A percentile compares a stretch with the other conserved stretches of the same genome.
Conservation (phyloP, 768 basidiomycete genomes). For the Rhizopogon roseolus region DNA sequence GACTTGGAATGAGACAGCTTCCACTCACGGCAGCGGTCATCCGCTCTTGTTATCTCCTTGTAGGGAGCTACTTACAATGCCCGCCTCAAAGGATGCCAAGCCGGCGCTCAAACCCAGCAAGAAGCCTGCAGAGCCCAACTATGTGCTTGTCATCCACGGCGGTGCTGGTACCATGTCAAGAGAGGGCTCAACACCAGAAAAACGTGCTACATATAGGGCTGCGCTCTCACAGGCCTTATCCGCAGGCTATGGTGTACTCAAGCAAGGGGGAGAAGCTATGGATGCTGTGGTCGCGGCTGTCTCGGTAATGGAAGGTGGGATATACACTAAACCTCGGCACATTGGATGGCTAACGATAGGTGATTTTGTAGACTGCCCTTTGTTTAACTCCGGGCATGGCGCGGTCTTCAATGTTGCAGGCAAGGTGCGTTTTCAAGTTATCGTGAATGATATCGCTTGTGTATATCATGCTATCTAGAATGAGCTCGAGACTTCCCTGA, state of each 20-base stretch:
- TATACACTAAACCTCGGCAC: not conserved
- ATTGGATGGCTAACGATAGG: not conserved
- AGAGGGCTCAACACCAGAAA: slow-evolving; percentile 52
- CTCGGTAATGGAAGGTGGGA: slow-evolving; percentile 62
- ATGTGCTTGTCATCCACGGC: slow-evolving; percentile 69
- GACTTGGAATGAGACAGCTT: too few relatives aligned
- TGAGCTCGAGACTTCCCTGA: slow-evolving; percentile 77
- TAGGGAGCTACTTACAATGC: not conserved
- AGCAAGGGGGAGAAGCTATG: slow-evolving; percentile 72
- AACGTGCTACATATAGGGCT: slow-evolving; percentile 52
- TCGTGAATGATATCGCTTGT: not conserved
- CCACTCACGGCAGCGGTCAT: too few relatives aligned
- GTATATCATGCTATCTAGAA: slow-evolving; percentile 41
- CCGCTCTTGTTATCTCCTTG: not conserved
- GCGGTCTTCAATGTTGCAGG: slow-evolving; percentile 80
- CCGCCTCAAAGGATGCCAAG: not conserved
- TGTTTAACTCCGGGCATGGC: slow-evolving; percentile 79
- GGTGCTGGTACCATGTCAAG: slow-evolving; percentile 71
- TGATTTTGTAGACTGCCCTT: slow-evolving; percentile 50
- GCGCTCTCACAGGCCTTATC: slow-evolving; percentile 50
- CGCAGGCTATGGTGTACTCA: slow-evolving; percentile 61
- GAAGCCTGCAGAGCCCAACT: slow-evolving; percentile 10
- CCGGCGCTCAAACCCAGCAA: slow-evolving; percentile 2
- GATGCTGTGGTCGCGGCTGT: slow-evolving; percentile 80
- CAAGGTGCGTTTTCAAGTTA: slow-evolving; percentile 46